phyloP scores from a whole-genome alignment of 1,284 basidiomycete genomes.

The Heterobasidion annosum region DNA sequence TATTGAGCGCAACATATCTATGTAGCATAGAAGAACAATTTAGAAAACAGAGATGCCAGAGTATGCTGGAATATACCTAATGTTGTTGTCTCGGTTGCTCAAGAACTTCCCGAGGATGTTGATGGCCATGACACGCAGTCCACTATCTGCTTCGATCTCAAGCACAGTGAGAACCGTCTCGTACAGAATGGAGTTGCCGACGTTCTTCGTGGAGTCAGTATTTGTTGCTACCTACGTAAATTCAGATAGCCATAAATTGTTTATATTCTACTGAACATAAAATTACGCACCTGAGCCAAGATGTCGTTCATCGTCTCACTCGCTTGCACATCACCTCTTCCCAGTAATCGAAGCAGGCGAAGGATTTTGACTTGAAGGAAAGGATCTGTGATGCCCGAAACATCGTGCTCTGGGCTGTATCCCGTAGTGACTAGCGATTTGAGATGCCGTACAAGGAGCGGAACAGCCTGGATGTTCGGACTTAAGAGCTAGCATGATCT shows the following conservation, averaged over 20 bases:
- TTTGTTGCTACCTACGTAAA: constrained; percentile 85
- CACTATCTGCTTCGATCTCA: constrained; percentile 95
- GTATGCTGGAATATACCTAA: constrained; percentile 51
- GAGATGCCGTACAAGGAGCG: constrained; percentile 89
- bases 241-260: background rate
- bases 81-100: constrained; percentile 98
- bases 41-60: background rate
- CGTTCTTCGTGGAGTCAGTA: constrained; percentile 96
- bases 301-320: constrained; percentile 99
- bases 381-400: constrained; percentile 98
- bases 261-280: background rate
- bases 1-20: constrained; percentile 97
- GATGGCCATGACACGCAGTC: constrained; percentile 97
- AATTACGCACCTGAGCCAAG: constrained; percentile 71
- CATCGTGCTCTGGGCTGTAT: constrained; percentile 98
- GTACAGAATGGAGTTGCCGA: constrained; percentile 97
- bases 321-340: constrained; percentile 77
- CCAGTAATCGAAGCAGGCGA: constrained; percentile 86
- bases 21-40: background rate
- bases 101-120: constrained; percentile 99
- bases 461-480: constrained; percentile 61
- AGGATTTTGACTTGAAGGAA: constrained; percentile 97
- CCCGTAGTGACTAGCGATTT: constrained; percentile 95
- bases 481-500: background rate
- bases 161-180: constrained; percentile 97